Conservation (phyloP, 163 green algal genomes). For the Coccomyxa subellipsoidea region DNA sequence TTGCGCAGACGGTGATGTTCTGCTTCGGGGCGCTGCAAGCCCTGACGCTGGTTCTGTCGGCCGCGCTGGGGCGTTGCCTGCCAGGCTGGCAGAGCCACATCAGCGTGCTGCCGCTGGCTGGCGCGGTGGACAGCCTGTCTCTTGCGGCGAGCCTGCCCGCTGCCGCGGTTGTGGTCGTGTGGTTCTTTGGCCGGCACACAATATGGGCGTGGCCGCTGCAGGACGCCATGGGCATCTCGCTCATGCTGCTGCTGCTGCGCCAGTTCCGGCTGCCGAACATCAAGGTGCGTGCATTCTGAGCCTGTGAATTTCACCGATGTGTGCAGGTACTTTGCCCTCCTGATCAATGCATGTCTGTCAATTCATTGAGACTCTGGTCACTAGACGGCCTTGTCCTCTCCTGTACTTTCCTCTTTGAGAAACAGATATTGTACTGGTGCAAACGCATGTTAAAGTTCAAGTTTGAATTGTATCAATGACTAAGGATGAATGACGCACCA, state of each 20-base stretch:
- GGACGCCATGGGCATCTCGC: conserved; percentile 62
- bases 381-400: no score
- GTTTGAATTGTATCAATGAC: no score
- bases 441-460: no score
- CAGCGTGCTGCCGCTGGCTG: not conserved
- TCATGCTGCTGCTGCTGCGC: conserved; percentile 74
- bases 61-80: conserved; percentile 10
- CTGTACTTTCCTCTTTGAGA: no score
- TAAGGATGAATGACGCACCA: no score
- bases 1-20: conserved; percentile 38
- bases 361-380: no score
- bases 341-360: no score
- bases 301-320: no score
- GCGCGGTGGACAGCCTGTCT: not conserved
- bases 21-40: conserved; percentile 41
- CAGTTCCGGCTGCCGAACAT: conserved; percentile 66
- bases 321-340: no score
- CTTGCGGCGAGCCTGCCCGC: not conserved
- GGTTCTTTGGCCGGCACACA: not conserved
- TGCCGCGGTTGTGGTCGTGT: not conserved
- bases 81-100: not conserved
- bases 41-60: conserved; percentile 28
- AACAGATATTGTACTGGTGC: no score
- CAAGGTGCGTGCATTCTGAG: conserved; percentile 33
- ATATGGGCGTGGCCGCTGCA: conserved; percentile 66